A percentile compares a stretch with the other conserved stretches of the same genome.
phyloP scores from a whole-genome alignment of 1,284 basidiomycete genomes.

The Papiliotrema nemorosa region DNA sequence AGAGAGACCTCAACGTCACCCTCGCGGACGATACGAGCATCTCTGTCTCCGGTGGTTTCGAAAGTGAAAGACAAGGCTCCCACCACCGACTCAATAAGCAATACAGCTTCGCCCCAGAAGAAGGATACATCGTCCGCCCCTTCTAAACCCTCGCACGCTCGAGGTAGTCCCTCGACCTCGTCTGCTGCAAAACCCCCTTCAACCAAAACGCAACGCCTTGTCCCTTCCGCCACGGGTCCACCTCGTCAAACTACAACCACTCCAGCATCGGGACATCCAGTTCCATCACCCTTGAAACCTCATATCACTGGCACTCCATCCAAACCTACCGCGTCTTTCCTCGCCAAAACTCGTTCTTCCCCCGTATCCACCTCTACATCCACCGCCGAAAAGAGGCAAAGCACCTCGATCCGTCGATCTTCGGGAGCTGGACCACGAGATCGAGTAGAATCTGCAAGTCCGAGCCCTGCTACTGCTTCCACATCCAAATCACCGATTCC shows the following conservation, averaged over 20 bases:
- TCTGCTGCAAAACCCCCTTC: too few relatives aligned
- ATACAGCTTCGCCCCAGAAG: not conserved
- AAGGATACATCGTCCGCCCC: not conserved
- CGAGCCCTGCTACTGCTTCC: conserved; percentile 7
- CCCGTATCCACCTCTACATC: not conserved
- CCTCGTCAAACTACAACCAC: not conserved
- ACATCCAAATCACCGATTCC: not conserved
- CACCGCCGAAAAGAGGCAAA: not conserved
- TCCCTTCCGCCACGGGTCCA: conserved; percentile 23
- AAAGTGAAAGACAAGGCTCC: not conserved
- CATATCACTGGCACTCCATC: conserved; percentile 33
- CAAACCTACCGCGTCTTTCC: conserved; percentile 32
- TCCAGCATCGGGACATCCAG: not conserved
- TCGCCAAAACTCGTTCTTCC: conserved; percentile 26
- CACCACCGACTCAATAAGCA: not conserved
- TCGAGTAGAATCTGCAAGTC: conserved; percentile 1
- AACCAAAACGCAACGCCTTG: conserved; percentile 7
- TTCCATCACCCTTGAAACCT: conserved; percentile 22
- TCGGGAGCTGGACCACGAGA: not conserved
- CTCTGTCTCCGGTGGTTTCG: too few relatives aligned
- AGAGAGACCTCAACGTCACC: too few relatives aligned
- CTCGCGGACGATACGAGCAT: too few relatives aligned
- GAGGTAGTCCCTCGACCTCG: too few relatives aligned
- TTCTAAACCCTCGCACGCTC: not conserved
- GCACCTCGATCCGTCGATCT: conserved; percentile 6